Evolutionary conservation across 345 rosid species (phyloP).

Genomic region (Sisymbrium altissimum): DNA sequence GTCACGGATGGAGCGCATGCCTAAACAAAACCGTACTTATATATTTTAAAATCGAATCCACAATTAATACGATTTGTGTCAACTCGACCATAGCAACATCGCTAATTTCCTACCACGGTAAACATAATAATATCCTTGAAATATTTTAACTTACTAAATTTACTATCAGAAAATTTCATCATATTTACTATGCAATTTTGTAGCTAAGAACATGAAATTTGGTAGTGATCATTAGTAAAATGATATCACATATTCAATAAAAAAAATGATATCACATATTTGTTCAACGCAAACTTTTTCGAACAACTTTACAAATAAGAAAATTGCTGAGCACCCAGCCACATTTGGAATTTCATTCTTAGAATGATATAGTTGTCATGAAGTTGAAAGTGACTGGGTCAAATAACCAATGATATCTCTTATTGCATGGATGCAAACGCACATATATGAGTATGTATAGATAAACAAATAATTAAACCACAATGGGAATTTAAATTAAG

Average conservation of each 20-base stretch:
- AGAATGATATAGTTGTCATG: constrained; percentile 4
- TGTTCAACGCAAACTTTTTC: background rate
- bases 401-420: constrained; percentile 2
- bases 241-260: background rate
- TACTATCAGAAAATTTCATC: background rate
- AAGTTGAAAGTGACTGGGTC: constrained; percentile 5
- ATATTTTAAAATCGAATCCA: background rate
- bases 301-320: background rate
- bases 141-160: background rate
- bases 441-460: background rate
- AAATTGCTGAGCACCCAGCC: background rate
- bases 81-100: background rate
- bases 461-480: background rate
- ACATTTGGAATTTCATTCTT: constrained; percentile 1
- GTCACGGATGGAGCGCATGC: background rate
- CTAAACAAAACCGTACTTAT: background rate
- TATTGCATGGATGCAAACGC: background rate
- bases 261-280: background rate
- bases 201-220: background rate
- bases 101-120: background rate
- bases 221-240: background rate
- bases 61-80: background rate
- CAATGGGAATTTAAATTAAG: background rate
- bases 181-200: background rate
- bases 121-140: background rate